Conservation (phyloP, 768 basidiomycete genomes). For the Lepiota subincarnata region DNA sequence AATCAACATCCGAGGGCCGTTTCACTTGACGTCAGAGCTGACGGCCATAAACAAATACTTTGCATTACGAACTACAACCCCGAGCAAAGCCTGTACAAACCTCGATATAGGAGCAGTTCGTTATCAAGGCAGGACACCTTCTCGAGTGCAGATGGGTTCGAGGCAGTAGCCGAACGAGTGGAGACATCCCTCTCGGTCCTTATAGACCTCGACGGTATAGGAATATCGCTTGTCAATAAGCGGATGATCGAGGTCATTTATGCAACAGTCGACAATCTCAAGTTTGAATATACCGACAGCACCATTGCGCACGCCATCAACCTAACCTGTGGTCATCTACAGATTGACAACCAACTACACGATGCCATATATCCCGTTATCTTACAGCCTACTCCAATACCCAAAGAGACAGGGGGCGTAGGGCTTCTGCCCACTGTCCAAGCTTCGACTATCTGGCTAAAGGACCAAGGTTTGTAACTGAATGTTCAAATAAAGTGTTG, state of each 20-base stretch:
- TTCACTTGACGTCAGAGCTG: constrained; percentile 90
- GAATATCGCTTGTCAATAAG: constrained; percentile 87
- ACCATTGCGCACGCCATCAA: constrained; percentile 75
- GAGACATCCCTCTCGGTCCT: constrained; percentile 60
- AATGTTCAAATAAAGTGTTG: background rate
- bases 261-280: constrained; percentile 69
- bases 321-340: constrained; percentile 79
- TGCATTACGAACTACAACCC: constrained; percentile 85
- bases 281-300: constrained; percentile 82
- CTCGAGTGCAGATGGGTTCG: constrained; percentile 75
- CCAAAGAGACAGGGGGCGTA: constrained; percentile 68
- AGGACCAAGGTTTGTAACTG: constrained; percentile 73
- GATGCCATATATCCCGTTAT: constrained; percentile 94
- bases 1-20: constrained; percentile 59
- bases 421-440: constrained; percentile 88
- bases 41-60: constrained; percentile 78
- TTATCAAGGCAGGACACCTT: constrained; percentile 63
- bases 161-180: constrained; percentile 77
- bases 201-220: constrained; percentile 85
- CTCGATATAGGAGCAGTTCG: constrained; percentile 47
- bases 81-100: constrained; percentile 85
- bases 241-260: constrained; percentile 88
- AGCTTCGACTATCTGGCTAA: constrained; percentile 82
- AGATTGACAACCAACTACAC: constrained; percentile 97
- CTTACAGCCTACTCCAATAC: constrained; percentile 87